Base-by-base conservation (phyloP, 495 filamentous ascomycete genomes). In the Aspergillus sparsus region DNA sequence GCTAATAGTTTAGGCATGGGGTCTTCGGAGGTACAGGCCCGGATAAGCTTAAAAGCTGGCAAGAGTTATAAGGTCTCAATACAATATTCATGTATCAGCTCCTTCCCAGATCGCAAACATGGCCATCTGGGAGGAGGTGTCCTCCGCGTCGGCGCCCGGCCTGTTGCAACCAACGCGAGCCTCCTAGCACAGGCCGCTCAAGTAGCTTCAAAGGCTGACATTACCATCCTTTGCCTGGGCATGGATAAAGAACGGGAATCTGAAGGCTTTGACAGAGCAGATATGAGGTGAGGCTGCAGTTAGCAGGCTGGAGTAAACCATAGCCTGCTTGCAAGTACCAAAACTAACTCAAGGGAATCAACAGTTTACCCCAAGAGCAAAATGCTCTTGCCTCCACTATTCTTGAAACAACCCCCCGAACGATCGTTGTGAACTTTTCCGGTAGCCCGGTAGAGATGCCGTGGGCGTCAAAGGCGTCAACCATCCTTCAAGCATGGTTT, bases 401-500 rank as follows among this genome's bases (percentile, higher is more conserved):
- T n/a, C 37, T 41, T 2, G 37, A 9, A 13, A 2, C 34, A 31
- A 7, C 55, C 34, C 7, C 46, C 49, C 8, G 6, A 21, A 39
- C 44, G 13, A 49, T 49, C 12, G 31, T 57, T 31, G 27, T 49
- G 0, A 46, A 7, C 42, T 45, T 49, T 12, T 6, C 12, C 13
- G 55, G 44, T 2, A 49, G n/a, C 2, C 55, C 55, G 2, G 5
- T 57, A 7, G n/a, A 36, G 8, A 63, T 92, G 10, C 79, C 85
- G 7, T 91, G 83, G 74, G 84, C 87, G 58, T 72, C 90, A 52
- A 83, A 85, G 65, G 80, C 94, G 44, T 91, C 87, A 5, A 90
- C 89, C 15, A 88, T 93, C 41, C 62, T 96, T 7, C 92, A 89
- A 81, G 89, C 89, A 49, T 90, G 90, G 67, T 72, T 92, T 47